Percentiles rank a stretch among this genome's conserved stretches.
phyloP scores from a whole-genome alignment of 805 yeast species.

The Tetrapisispora iriomotensis region DNA sequence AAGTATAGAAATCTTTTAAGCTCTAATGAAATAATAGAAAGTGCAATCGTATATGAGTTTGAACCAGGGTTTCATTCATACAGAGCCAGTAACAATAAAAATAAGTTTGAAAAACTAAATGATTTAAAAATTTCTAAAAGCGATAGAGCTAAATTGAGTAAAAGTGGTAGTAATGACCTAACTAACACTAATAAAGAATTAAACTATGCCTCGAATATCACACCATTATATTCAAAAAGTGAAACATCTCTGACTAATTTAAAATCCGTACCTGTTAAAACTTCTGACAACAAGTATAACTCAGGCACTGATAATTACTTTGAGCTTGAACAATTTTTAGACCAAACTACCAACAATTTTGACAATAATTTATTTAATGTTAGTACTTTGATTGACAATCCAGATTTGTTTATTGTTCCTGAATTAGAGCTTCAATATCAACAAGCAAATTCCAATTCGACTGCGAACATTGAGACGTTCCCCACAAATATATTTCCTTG shows the following conservation, averaged over 20 bases:
- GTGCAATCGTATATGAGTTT: constrained; percentile 33
- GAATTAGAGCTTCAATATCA: constrained; percentile 1
- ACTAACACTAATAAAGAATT: too few species aligned
- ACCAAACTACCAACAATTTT: background rate
- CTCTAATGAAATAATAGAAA: constrained; percentile 50
- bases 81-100: background rate
- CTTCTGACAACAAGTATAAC: background rate
- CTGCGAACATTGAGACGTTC: too few species aligned
- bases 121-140: too few species aligned
- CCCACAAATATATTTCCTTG: too few species aligned
- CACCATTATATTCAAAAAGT: too few species aligned
- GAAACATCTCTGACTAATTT: too few species aligned
- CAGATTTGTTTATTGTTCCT: constrained; percentile 17
- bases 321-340: background rate
- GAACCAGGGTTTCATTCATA: constrained; percentile 2
- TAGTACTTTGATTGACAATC: constrained; percentile 26
- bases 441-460: background rate
- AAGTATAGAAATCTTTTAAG: constrained; percentile 34
- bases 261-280: too few species aligned
- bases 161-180: too few species aligned
- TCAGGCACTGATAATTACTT: background rate
- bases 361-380: constrained; percentile 11
- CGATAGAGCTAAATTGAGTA: too few species aligned
- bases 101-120: background rate
- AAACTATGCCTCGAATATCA: too few species aligned